Base-by-base conservation (phyloP, 306 rosid genomes). In the Neltuma alba region DNA sequence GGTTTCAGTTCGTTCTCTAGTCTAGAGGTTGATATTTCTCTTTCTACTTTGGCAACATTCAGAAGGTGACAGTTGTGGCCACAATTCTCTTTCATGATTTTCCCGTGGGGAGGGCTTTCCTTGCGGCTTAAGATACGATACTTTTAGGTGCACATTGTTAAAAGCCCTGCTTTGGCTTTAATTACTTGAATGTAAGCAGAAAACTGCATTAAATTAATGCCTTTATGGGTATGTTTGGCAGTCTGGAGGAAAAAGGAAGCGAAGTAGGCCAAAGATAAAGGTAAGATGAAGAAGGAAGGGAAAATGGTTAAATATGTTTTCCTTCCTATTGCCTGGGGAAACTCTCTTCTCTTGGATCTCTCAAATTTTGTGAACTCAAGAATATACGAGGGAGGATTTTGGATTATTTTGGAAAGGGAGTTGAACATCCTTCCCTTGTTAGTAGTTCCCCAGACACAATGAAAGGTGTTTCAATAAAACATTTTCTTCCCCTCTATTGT, bases 161-260 rank as follows among this genome's bases (percentile, higher is more conserved):
- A 75, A 42, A 25, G 36, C 30, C 31, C 41, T 64, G 70, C 44
- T 34, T 40, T 47, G 41, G 71, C 63, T 16, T 16, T 41, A 27
- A 58, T 69, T 25, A 42, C 72, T 70, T 76, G 42, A 67, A 55
- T 67, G 45, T 70, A 72, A 31, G 16, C 34, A 9, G 11, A 57
- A 11, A 57, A n/a, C 52, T 80, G 45, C 57, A 72, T 50, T n/a
- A 28, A 65, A 38, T 47, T 63, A 70, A 47, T 21, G 12, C 31
- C 2, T 25, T 33, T 30, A 33, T 11, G 64, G 33, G 64, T 58
- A 27, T 27, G 9, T 13, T 27, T 27, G 64, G 30, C 25, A 23
- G 7, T 9, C 25, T 33, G 64, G 64, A 57, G 18, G 36, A 13
- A 14, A 27, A 27, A 0, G 36, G 36, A 25, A 11, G 34, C 20